Base-by-base conservation (phyloP, 306 rosid species). In the Lablab purpureus region DNA sequence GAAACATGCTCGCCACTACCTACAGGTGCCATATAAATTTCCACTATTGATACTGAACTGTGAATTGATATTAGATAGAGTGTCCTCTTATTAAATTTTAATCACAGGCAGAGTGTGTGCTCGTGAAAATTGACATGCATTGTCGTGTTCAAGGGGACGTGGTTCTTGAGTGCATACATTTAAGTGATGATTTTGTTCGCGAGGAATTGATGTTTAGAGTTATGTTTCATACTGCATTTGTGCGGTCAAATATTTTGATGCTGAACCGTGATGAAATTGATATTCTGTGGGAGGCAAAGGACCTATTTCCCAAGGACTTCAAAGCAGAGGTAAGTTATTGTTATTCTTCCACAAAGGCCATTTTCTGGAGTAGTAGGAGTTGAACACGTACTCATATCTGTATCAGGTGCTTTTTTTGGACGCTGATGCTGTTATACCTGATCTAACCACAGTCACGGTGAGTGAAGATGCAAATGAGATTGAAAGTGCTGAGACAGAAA, bases 61-160 rank as follows among this genome's bases (percentile, higher is more conserved):
- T 77, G 43, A 67, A 60, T 76, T 75, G 74, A 64, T n/a, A n/a
- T 40, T 52, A 55, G 64, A 80, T 81, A 74, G 27, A 76, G 83
- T 68, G 68, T 60, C 27, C 59, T 82, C 85, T 91, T 80, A 86
- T 81, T 85, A 80, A 69, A 68, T 74, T 86, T 80, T 80, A 78
- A 86, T 81, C 80, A 78, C 99, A 96, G 99, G 99, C 92, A 87
- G 98, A 91, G 77, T 90, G 99, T 85, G 59, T 81, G 85, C 88
- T 89, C 59, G 98, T 96, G 89, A 91, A 96, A 82, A 83, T 93
- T 59, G 96, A 96, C 84, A 76, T 93, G 66, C 94, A 73, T 58
- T 93, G 90, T 82, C 97, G 88, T 67, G 86, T 93, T 87, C 98
- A 94, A 89, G 99, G 98, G 78, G 99, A 96, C 88, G 91, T 91